Evolutionary conservation across 1,284 basidiomycete genomes (phyloP).

Genomic region (Trametes polyzona): DNA sequence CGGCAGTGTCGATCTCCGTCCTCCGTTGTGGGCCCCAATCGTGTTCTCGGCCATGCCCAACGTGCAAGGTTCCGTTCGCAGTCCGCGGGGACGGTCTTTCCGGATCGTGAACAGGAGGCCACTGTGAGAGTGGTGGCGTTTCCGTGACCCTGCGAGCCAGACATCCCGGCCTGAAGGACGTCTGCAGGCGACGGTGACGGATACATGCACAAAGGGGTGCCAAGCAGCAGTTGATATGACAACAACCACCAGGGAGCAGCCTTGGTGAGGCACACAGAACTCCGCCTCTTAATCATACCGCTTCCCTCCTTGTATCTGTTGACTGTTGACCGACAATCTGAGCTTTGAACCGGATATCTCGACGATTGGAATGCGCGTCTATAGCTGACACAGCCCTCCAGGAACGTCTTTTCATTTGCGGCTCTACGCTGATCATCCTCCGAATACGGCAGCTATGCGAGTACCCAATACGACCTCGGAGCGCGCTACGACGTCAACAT

Average conservation of each 20-base stretch:
- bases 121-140: not conserved
- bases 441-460: not conserved
- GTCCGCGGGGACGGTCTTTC: not conserved
- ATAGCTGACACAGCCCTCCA: conserved; percentile 5
- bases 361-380: not conserved
- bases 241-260: not conserved
- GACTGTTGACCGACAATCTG: not conserved
- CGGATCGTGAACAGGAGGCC: not conserved
- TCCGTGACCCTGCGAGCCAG: not conserved
- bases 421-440: conserved; percentile 1
- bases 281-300: too few relatives aligned
- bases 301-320: too few relatives aligned
- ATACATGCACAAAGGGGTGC: not conserved
- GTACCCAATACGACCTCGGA: conserved; percentile 1
- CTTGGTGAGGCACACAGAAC: too few relatives aligned
- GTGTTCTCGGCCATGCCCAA: not conserved
- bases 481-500: not conserved
- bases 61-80: not conserved
- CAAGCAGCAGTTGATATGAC: not conserved
- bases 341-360: not conserved
- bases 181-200: not conserved
- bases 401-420: conserved; percentile 7
- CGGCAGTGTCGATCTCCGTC: not conserved
- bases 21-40: not conserved
- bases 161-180: too few relatives aligned